Percentiles rank a stretch among this genome's conserved stretches.
These are phyloP conservation scores for Phytopythium delawarense DNA, from an alignment of 352 stramenopile genomes.

Conservation along the genomic window DNA sequence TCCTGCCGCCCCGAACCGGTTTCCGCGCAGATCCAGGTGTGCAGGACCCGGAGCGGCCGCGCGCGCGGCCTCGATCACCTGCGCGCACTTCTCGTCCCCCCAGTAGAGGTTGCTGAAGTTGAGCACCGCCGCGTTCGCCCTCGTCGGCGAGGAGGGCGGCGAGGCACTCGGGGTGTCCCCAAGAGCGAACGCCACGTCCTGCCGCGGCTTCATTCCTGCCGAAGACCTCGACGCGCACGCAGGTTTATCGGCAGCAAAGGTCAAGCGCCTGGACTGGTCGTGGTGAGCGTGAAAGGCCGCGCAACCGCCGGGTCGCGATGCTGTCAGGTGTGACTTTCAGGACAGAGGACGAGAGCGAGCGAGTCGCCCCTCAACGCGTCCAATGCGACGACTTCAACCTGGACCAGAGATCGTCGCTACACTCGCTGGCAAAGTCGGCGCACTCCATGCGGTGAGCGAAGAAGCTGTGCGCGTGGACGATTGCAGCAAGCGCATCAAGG, in stretches of 20 bases:
- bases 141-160: neutral
- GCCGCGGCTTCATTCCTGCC: neutral
- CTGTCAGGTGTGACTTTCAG: too few relatives aligned
- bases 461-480: too few relatives aligned
- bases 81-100: slow-evolving; percentile 58
- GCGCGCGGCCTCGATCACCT: slow-evolving; percentile 36
- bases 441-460: too few relatives aligned
- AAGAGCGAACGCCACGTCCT: neutral
- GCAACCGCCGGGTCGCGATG: too few relatives aligned
- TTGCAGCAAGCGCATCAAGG: too few relatives aligned
- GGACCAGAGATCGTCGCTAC: too few relatives aligned
- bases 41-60: slow-evolving; percentile 17
- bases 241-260: neutral
- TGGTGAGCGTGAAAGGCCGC: neutral
- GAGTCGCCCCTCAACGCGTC: too few relatives aligned
- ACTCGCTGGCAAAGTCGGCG: too few relatives aligned
- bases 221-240: neutral
- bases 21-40: slow-evolving; percentile 62
- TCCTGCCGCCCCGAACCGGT: slow-evolving; percentile 66
- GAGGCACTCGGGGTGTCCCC: neutral
- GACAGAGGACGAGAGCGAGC: too few relatives aligned
- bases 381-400: too few relatives aligned
- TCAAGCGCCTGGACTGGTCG: neutral
- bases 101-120: slow-evolving; percentile 76
- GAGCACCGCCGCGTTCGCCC: slow-evolving; percentile 23